A percentile compares a stretch with the other conserved stretches of the same genome.
These are phyloP conservation scores for Dalechampia spathulata DNA, from an alignment of 441 rosid species.

Conservation along the genomic window DNA sequence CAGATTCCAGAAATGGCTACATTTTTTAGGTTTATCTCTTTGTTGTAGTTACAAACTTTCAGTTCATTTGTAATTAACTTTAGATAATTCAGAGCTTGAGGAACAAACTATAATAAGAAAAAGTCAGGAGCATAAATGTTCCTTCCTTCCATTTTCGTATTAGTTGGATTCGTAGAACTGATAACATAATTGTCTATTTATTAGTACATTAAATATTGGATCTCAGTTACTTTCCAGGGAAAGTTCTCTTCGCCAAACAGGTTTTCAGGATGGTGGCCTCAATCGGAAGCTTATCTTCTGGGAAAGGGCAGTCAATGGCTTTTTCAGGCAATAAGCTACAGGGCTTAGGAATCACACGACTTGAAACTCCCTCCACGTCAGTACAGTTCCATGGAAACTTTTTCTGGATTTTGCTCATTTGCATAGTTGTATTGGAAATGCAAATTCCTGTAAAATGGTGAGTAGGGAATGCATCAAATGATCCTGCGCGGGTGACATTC, in stretches of 20 bases:
- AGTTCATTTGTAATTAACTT: no score
- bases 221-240: no score
- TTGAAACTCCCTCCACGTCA: constrained; percentile 43
- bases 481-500: constrained; percentile 42
- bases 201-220: no score
- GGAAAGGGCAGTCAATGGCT: constrained; percentile 39
- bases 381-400: constrained; percentile 64
- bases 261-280: constrained; percentile 34
- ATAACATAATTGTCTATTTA: no score
- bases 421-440: constrained; percentile 49
- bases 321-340: constrained; percentile 44
- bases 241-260: constrained; percentile 19
- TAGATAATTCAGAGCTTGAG: no score
- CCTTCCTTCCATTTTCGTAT: no score
- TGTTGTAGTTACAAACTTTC: background rate
- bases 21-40: background rate
- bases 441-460: constrained; percentile 57
- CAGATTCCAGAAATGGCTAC: constrained; percentile 2
- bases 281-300: constrained; percentile 44
- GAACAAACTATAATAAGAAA: no score
- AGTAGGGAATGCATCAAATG: constrained; percentile 34
- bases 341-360: constrained; percentile 45
- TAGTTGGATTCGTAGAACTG: background rate
- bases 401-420: constrained; percentile 31
- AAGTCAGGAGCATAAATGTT: no score